Evolutionary conservation across 768 basidiomycete genomes (phyloP).

Genomic region (Coprinellus micaceus): DNA sequence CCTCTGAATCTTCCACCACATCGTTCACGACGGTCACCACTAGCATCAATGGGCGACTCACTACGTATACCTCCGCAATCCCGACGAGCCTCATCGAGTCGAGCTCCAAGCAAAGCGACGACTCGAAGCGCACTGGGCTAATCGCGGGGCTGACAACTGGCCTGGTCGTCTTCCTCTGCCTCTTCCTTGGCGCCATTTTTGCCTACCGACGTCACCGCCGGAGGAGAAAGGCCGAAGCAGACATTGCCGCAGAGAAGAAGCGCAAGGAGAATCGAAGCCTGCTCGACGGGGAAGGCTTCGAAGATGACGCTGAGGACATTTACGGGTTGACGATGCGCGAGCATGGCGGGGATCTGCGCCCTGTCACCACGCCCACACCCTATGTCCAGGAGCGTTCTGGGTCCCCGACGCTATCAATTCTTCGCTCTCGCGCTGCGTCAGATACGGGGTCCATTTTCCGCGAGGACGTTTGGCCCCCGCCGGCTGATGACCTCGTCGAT

Average conservation of each 20-base stretch:
- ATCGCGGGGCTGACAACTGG: slow-evolving; percentile 15
- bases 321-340: slow-evolving; percentile 3
- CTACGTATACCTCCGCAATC: background rate
- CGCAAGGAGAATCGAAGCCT: slow-evolving; percentile 11
- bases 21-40: slow-evolving; percentile 3
- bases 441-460: slow-evolving; percentile 46
- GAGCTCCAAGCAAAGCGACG: background rate
- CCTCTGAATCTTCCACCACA: too few species aligned
- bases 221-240: slow-evolving; percentile 2
- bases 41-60: background rate
- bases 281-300: slow-evolving; percentile 15
- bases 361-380: background rate
- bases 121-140: slow-evolving; percentile 6
- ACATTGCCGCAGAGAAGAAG: slow-evolving; percentile 1
- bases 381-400: background rate
- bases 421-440: slow-evolving; percentile 36
- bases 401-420: slow-evolving; percentile 34
- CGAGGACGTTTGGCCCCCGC: slow-evolving; percentile 46
- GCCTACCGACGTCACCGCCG: slow-evolving; percentile 8
- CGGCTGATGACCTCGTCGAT: slow-evolving; percentile 35
- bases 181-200: slow-evolving; percentile 8
- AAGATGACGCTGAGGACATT: slow-evolving; percentile 6
- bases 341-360: background rate
- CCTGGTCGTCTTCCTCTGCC: slow-evolving; percentile 8
- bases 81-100: background rate